phyloP scores from a whole-genome alignment of 805 yeast species.

The Cyberlindnera xishuangbannaensis region DNA sequence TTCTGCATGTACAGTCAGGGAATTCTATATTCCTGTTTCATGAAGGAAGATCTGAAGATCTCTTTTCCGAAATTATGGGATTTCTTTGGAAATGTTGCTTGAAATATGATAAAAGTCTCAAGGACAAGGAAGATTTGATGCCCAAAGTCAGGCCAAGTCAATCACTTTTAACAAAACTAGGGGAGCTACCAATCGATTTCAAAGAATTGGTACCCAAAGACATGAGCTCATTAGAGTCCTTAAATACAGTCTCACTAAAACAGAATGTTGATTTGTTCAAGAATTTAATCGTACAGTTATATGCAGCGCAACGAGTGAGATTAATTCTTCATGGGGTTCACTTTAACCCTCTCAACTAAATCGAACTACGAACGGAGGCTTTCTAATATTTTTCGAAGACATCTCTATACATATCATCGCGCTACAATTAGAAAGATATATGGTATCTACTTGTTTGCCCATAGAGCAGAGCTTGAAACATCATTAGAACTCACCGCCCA shows the following conservation, averaged over 20 bases:
- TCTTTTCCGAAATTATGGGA: constrained; percentile 2
- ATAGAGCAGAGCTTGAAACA: no score
- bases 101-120: constrained; percentile 2
- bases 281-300: constrained; percentile 4
- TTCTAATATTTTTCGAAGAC: no score
- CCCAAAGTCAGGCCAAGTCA: constrained; percentile 3
- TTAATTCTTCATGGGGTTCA: constrained; percentile 5
- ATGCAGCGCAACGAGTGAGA: constrained; percentile 2
- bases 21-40: constrained; percentile 1
- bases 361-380: no score
- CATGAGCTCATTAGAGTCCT: not conserved
- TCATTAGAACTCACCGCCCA: no score
- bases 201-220: not conserved
- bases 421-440: no score
- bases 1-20: constrained; percentile 6
- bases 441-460: no score
- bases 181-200: constrained; percentile 1
- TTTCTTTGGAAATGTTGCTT: constrained; percentile 8
- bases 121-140: not conserved
- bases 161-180: constrained; percentile 1
- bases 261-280: constrained; percentile 5
- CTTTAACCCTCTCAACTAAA: no score
- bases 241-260: not conserved
- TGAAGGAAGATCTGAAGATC: not conserved
- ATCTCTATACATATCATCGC: no score